A percentile compares a stretch with the other conserved stretches of the same genome.
These are phyloP conservation scores for Cryphonectria parasitica DNA, from an alignment of 2,329 filamentous ascomycete species.

Conservation along the genomic window DNA sequence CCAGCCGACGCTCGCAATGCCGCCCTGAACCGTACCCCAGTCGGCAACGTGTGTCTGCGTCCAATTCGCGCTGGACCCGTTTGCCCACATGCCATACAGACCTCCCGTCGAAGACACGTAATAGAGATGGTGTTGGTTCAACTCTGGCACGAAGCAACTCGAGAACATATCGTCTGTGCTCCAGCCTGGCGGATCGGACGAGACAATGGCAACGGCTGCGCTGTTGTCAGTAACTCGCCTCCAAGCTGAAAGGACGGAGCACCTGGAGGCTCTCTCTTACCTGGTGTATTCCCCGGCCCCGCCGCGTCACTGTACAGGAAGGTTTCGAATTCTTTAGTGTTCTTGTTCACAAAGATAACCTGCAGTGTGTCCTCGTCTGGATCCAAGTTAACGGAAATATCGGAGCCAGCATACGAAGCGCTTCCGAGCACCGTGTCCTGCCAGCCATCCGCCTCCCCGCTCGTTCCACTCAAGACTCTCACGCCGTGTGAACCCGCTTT, in stretches of 20 bases:
- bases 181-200: not conserved
- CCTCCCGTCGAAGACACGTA: not conserved
- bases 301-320: not conserved
- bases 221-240: not conserved
- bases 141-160: not conserved
- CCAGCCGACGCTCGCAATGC: constrained; percentile 8
- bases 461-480: not conserved
- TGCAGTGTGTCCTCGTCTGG: not conserved
- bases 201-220: constrained; percentile 1
- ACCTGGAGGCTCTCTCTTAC: not conserved
- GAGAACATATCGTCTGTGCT: not conserved
- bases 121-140: not conserved
- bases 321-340: not conserved
- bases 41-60: not conserved
- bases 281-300: not conserved
- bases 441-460: no score
- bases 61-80: not conserved
- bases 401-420: not conserved
- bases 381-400: not conserved
- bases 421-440: not conserved
- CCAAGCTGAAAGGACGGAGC: not conserved
- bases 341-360: not conserved
- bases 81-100: not conserved
- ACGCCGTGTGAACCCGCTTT: not conserved
- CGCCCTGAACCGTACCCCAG: not conserved